Evolutionary conservation across 2,329 filamentous ascomycete genomes (phyloP), one percentile per base, ranked within the genome.

Genomic region (Aspergillus ochraceoroseus): DNA sequence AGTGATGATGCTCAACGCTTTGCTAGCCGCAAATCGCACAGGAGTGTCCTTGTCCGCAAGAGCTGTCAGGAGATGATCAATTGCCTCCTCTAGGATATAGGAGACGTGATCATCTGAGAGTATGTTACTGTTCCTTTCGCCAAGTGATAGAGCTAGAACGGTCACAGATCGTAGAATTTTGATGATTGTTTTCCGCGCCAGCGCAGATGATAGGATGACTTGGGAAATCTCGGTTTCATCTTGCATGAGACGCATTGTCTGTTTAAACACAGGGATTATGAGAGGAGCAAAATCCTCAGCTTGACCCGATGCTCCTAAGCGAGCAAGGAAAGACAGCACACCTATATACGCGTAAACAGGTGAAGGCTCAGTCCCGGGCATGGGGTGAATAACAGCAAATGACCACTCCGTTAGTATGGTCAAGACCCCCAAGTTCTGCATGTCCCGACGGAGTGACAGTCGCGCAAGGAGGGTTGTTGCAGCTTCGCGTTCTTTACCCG

Each of bases 41-140:
- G 88, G 87, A 0, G 89, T 95, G 56, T 96, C 89, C 45, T 86
- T 85, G 61, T 98, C 92, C 2, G 80, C 80, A 1, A 96, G 70
- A 8, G 77, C 75, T 44, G 87, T 82, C 2, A 98, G 74, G 2
- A 95, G 73, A 55, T 85, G 81, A 38, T 88, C 85, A 52, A 98
- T 87, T 3, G 85, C 78, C 19, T 82, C 82, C 65, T 96, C 90
- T 11, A 94, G 63, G 59, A 84, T 71, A 39, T 76, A 75, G 23
- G 66, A 66, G 1, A 65, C 38, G 28, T 57, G 52, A 13, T 65
- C 57, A 23, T 58, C 56, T 1, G 58, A 53, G 4, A 62, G 51
- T 7, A 44, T 38, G 26, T 36, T 38, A n/a, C 54, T 46, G 12
- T 47, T 48, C 39, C 54, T 57, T 11, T 70, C 62, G 46, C 71